These are phyloP conservation scores for Arabidopsis hybrid DNA, from an alignment of 441 rosid genomes.

Conservation along the genomic window DNA sequence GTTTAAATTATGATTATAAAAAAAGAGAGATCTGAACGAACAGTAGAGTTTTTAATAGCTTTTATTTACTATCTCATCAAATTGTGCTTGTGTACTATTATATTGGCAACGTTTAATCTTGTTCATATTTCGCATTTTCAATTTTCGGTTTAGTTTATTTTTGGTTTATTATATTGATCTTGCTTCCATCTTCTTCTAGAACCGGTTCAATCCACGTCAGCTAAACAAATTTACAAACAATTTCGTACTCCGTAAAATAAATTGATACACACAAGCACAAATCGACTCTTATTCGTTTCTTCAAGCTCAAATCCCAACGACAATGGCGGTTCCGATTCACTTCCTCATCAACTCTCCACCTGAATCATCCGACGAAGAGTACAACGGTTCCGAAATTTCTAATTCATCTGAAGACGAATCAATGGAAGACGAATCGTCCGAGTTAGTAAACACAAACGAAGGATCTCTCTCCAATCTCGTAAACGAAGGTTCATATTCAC, in stretches of 20 bases:
- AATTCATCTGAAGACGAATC: conserved; percentile 35
- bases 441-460: conserved; percentile 1
- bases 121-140: too few relatives aligned
- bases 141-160: too few relatives aligned
- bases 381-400: not conserved
- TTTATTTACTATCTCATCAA: too few relatives aligned
- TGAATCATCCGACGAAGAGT: conserved; percentile 33
- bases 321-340: conserved; percentile 27
- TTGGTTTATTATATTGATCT: not conserved
- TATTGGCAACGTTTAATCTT: too few relatives aligned
- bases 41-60: too few relatives aligned
- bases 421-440: conserved; percentile 12
- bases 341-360: conserved; percentile 18
- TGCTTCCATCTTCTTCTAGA: not conserved
- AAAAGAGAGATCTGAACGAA: too few relatives aligned
- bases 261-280: not conserved
- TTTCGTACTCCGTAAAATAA: not conserved
- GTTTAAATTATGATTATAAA: too few relatives aligned
- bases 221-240: not conserved
- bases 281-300: conserved; percentile 2
- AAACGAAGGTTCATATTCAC: conserved; percentile 1
- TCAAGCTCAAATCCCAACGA: not conserved
- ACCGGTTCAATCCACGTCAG: conserved; percentile 7
- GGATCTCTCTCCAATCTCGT: not conserved
- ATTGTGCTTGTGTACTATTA: too few relatives aligned